Base-by-base conservation (phyloP, 305 asterid species). In the Rubia peregrina region DNA sequence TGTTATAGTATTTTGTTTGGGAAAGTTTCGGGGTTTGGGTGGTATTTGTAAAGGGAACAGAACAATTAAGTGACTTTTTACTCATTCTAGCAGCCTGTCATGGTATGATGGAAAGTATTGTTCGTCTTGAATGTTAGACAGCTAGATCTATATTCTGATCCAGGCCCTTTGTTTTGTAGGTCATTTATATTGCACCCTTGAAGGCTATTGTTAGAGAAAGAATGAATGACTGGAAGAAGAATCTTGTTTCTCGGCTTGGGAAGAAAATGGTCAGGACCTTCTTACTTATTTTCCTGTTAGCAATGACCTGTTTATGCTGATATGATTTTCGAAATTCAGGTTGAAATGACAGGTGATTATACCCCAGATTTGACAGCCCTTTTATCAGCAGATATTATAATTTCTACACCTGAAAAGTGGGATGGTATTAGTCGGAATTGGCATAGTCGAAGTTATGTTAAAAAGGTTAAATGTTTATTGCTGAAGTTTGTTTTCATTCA, bases 131-230 rank as follows among this genome's bases (percentile, higher is more conserved):
- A 21, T 21, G 19, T 61, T 61, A 7, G n/a, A 10, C 16, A 41
- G 19, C 22, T 42, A 42, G 14, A 40, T n/a, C 33, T n/a, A 33
- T 43, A 41, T 66, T 62, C 42, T n/a, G 16, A 73, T 82, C 82
- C 89, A 88, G 51, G 10, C 33, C 30, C 30, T 64, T 41, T 6
- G 16, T n/a, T 40, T 17, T 64, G 68, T 19, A 64, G 99, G 95
- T 91, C 73, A 89, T 94, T 72, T 94, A 94, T 72, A 94, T 94
- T 76, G 99, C 99, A 74, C 98, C 99, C 71, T 72, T 94, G 73
- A 94, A 94, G 94, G 99, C 99, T 75, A 90, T 94, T 83, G 99
- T 94, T 76, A 92, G 99, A 60, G 99, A 94, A 82, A 91, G 99
- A 78, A 89, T 94, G 98, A 85, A 88, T 65, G 99, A 94, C 79